Percentiles rank a stretch among this genome's conserved stretches.
phyloP scores from a whole-genome alignment of 2,329 filamentous ascomycete species.

The Monosporascus sp. region DNA sequence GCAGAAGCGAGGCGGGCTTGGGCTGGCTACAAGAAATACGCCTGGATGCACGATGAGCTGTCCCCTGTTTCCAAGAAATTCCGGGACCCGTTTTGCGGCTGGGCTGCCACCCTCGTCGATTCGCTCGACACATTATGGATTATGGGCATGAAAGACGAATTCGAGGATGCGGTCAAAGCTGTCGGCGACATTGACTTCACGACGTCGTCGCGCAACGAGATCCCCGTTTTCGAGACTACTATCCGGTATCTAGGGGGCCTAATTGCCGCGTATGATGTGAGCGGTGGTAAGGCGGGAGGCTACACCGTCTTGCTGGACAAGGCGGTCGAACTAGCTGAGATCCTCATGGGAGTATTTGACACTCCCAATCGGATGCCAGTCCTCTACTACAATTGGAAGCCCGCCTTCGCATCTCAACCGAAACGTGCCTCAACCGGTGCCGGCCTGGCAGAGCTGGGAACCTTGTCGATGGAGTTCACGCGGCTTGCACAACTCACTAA shows the following conservation, averaged over 20 bases:
- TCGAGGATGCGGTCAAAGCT: constrained; percentile 56
- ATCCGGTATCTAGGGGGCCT: constrained; percentile 89
- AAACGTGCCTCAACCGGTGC: constrained; percentile 54
- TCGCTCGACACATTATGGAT: constrained; percentile 67
- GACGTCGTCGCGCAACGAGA: constrained; percentile 56
- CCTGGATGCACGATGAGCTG: constrained; percentile 85
- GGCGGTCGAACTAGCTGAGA: constrained; percentile 65
- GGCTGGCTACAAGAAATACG: constrained; percentile 72
- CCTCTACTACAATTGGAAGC: constrained; percentile 74
- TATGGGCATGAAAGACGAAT: constrained; percentile 63
- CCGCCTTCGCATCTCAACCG: constrained; percentile 55
- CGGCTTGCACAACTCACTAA: constrained; percentile 80
- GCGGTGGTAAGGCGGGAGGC: constrained; percentile 47
- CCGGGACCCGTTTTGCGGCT: constrained; percentile 79
- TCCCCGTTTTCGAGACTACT: constrained; percentile 88
- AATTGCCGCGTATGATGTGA: constrained; percentile 81
- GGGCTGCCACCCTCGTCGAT: constrained; percentile 65
- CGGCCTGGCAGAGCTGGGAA: constrained; percentile 68
- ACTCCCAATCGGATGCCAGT: constrained; percentile 92
- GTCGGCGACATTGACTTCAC: constrained; percentile 71
- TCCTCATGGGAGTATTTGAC: constrained; percentile 69
- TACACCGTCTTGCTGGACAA: constrained; percentile 65
- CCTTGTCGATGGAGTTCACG: constrained; percentile 83
- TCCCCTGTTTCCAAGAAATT: constrained; percentile 61
- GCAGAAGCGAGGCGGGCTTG: constrained; percentile 73